These are phyloP conservation scores for Cladosporium sp. DNA, from an alignment of 2,329 filamentous ascomycete species.

Conservation along the genomic window DNA sequence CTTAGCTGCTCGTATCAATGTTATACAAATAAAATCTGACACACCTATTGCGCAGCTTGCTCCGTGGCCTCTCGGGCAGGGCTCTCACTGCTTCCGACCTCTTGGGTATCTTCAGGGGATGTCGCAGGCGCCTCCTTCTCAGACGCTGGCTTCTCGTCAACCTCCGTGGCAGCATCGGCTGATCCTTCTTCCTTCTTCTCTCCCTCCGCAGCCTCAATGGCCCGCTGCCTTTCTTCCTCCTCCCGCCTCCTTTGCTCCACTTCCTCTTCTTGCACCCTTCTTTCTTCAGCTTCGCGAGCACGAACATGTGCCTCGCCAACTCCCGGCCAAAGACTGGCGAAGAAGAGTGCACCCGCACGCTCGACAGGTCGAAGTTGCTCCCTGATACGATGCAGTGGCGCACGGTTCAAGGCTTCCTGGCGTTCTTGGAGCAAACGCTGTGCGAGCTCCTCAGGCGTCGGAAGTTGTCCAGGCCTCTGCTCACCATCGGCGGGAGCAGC, in stretches of 20 bases:
- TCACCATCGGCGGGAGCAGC: conserved; percentile 18
- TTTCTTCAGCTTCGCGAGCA: conserved; percentile 50
- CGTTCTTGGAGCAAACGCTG: conserved; percentile 41
- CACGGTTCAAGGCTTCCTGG: conserved; percentile 26
- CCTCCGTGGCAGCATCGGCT: not conserved
- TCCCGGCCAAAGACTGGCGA: conserved; percentile 64
- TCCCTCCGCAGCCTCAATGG: conserved; percentile 8
- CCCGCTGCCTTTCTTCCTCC: conserved; percentile 32
- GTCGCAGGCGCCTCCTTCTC: not conserved
- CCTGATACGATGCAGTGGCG: conserved; percentile 30
- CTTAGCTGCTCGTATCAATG: not conserved
- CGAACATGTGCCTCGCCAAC: conserved; percentile 63
- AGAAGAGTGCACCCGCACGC: conserved; percentile 61
- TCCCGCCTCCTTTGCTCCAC: conserved; percentile 30
- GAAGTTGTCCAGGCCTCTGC: conserved; percentile 31
- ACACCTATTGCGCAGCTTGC: conserved; percentile 4
- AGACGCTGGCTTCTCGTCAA: not conserved
- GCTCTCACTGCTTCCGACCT: not conserved
- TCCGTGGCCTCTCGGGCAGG: not conserved
- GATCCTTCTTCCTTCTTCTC: conserved; percentile 11
- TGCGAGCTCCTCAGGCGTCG: conserved; percentile 47
- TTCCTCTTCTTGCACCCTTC: conserved; percentile 33
- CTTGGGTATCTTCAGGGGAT: not conserved
- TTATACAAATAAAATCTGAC: not conserved
- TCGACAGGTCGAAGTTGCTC: conserved; percentile 51